These are phyloP conservation scores for Penicillium argentinense DNA, from an alignment of 495 filamentous ascomycete genomes.

Conservation along the genomic window DNA sequence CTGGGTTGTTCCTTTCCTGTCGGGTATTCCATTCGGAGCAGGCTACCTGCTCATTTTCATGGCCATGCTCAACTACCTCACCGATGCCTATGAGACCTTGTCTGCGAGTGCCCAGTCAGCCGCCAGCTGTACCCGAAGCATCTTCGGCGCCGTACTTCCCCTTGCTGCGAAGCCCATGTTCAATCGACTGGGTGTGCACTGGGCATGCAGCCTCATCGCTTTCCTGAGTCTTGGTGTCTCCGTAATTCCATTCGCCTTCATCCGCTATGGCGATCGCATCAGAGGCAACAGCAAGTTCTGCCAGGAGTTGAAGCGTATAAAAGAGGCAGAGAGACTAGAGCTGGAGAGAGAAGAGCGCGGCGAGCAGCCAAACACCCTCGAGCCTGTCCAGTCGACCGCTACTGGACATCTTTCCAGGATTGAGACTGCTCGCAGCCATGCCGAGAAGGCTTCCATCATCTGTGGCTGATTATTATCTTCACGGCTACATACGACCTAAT, in stretches of 20 bases:
- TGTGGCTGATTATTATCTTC: constrained; percentile 1
- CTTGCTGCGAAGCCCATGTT: constrained; percentile 45
- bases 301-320: constrained; percentile 39
- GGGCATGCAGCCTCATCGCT: constrained; percentile 43
- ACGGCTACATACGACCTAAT: not conserved
- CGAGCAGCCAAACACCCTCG: constrained; percentile 5
- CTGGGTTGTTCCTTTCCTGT: constrained; percentile 41
- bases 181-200: constrained; percentile 38
- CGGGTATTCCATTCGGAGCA: constrained; percentile 40
- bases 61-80: constrained; percentile 48
- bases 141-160: constrained; percentile 41
- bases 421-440: constrained; percentile 24
- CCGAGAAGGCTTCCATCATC: constrained; percentile 26
- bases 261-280: constrained; percentile 36
- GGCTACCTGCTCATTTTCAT: constrained; percentile 46
- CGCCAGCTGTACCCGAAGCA: constrained; percentile 39
- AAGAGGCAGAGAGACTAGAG: constrained; percentile 24
- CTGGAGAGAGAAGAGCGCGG: constrained; percentile 19
- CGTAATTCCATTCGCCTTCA: constrained; percentile 36
- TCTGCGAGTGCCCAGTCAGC: constrained; percentile 46
- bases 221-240: constrained; percentile 39
- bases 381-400: constrained; percentile 12
- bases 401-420: constrained; percentile 18
- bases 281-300: constrained; percentile 37
- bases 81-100: constrained; percentile 44